Conservation (phyloP, 495 filamentous ascomycete species). For the Penicillium simplicissimum region DNA sequence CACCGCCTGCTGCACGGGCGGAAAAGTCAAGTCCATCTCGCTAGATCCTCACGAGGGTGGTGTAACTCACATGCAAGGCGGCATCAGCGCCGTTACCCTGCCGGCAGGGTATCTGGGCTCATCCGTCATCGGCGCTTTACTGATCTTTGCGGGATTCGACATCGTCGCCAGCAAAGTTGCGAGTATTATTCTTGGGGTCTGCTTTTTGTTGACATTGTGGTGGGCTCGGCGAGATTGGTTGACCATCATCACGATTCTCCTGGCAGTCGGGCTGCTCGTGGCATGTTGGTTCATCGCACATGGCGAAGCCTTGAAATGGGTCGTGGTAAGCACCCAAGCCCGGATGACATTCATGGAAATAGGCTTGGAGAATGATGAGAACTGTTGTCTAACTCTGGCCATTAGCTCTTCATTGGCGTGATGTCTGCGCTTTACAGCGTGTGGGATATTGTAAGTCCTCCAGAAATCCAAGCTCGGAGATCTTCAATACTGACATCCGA, state of each 20-base stretch:
- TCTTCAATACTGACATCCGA: background rate
- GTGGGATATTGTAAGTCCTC: conserved; percentile 73
- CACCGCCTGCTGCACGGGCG: conserved; percentile 70
- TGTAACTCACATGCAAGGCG: conserved; percentile 79
- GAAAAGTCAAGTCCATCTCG: conserved; percentile 69
- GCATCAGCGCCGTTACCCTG: conserved; percentile 68
- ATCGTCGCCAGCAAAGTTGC: conserved; percentile 78
- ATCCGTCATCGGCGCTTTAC: conserved; percentile 70
- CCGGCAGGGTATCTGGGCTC: conserved; percentile 78
- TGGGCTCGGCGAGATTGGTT: conserved; percentile 78
- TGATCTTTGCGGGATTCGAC: conserved; percentile 80
- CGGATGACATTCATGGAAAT: too few species aligned
- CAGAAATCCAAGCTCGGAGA: background rate
- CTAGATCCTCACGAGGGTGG: conserved; percentile 70
- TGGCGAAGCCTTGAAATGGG: conserved; percentile 69
- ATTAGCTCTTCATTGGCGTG: conserved; percentile 71
- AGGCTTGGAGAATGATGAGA: background rate
- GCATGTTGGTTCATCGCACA: conserved; percentile 80
- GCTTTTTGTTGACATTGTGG: conserved; percentile 76
- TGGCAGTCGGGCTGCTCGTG: conserved; percentile 69
- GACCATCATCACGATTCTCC: conserved; percentile 66
- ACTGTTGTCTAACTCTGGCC: background rate
- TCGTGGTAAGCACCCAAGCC: conserved; percentile 51
- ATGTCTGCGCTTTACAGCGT: conserved; percentile 77
- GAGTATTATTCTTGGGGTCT: conserved; percentile 68